Base-by-base conservation (phyloP, 169 alveolate genomes). In the Plasmodium chabaudi region DNA sequence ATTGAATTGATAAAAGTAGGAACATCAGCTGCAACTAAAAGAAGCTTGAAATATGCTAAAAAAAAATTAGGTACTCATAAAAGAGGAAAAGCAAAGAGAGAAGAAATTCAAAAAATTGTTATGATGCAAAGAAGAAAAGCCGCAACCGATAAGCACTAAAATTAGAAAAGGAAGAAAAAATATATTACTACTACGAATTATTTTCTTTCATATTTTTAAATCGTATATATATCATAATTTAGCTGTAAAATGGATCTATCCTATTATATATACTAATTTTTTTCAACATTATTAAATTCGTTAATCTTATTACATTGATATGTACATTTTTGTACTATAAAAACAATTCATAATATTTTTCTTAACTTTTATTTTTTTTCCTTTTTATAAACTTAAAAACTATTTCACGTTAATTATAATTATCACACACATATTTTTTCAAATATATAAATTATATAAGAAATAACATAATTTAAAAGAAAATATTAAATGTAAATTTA, bases 51-150 rank as follows among this genome's bases (percentile, higher is more conserved):
- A 96, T 93, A 98, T 87, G 99, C 99, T 71, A 98, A 98, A 97
- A 96, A 96, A 93, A 97, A 99, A 91, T 97, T 99, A 93, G 99
- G 99, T 39, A 99, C 99, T 57, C 99, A 98, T 93, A 95, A 97
- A 94, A 97, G 99, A 92, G 99, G 99, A 63, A 97, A 97, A 96
- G 96, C 95, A 71, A 99, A 98, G 97, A 95, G 99, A 89, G 98
- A 94, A 71, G 98, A 96, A 92, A 92, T 98, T 77, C 94, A 94
- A 72, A 96, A 93, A 63, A 96, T 96, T 60, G 97, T 98, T 75
- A 96, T 94, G 70, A 89, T 93, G 64, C 98, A 97, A 93, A 96
- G 98, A 91, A 97, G 95, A 93, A 94, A 93, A 67, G 94, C 94
- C n/a, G 91, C 87, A 53, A 73, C 75, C 6, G 86, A 87, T 34